These are phyloP conservation scores for Kazachstania bromeliacearum DNA, from an alignment of 805 yeast species.

Conservation along the genomic window DNA sequence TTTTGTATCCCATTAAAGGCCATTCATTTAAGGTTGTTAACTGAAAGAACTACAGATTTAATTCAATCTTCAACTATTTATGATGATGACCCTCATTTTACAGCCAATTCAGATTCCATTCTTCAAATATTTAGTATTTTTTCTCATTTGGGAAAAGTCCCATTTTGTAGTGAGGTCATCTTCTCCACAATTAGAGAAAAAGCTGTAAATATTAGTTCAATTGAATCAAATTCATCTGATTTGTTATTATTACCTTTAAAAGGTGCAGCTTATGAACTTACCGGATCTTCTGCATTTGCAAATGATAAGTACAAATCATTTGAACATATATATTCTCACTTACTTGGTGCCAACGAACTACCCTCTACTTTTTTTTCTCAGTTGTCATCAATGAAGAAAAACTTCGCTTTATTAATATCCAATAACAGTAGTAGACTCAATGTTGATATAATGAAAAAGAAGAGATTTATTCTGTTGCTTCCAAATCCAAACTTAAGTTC, in stretches of 20 bases:
- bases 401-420: conserved; percentile 18
- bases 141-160: conserved; percentile 29
- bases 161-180: conserved; percentile 63
- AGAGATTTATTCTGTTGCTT: conserved; percentile 14
- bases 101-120: conserved; percentile 23
- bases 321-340: conserved; percentile 21
- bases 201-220: conserved; percentile 16
- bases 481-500: conserved; percentile 20
- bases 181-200: conserved; percentile 26
- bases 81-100: conserved; percentile 20
- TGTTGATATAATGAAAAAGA: conserved; percentile 17
- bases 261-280: conserved; percentile 19
- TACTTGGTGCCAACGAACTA: conserved; percentile 25
- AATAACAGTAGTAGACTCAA: conserved; percentile 17
- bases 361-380: conserved; percentile 19
- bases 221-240: conserved; percentile 11
- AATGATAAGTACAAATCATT: conserved; percentile 19
- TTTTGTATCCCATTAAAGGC: conserved; percentile 15
- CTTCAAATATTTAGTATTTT: conserved; percentile 31
- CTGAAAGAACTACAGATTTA: conserved; percentile 61
- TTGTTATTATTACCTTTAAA: conserved; percentile 20
- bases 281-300: conserved; percentile 10
- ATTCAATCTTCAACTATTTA: conserved; percentile 49
- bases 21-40: conserved; percentile 44
- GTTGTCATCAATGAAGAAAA: conserved; percentile 14